These are phyloP conservation scores for Raphanus raphanistrum DNA, from an alignment of 345 rosid genomes.

Conservation along the genomic window DNA sequence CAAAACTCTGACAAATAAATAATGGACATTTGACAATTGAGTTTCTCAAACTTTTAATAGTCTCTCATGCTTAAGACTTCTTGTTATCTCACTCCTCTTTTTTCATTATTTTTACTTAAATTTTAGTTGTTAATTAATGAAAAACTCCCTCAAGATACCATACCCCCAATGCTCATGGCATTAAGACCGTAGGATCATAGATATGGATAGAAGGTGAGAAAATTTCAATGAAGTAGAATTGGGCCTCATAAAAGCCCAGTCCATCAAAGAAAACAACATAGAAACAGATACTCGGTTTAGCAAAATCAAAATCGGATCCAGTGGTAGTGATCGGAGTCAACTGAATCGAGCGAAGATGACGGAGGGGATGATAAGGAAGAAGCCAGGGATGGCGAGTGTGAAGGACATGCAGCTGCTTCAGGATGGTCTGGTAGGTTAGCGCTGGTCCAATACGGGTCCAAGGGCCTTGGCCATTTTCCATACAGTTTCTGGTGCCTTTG, in stretches of 20 bases:
- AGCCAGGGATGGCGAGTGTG: conserved; percentile 98
- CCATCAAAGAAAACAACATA: neutral
- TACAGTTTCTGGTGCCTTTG: conserved; percentile 74
- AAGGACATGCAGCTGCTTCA: conserved; percentile 95
- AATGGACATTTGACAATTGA: too few species aligned
- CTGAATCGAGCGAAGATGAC: conserved; percentile 56
- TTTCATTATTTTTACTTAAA: too few species aligned
- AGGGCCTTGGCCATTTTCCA: conserved; percentile 93
- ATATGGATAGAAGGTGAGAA: neutral
- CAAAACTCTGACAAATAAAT: too few species aligned
- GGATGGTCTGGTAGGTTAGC: conserved; percentile 98
- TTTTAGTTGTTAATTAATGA: too few species aligned
- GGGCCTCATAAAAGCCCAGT: neutral
- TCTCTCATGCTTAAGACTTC: too few species aligned
- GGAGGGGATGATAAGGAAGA: conserved; percentile 88
- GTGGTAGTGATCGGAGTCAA: conserved; percentile 9
- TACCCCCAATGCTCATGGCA: too few species aligned
- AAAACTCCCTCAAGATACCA: too few species aligned
- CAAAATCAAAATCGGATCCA: conserved; percentile 8
- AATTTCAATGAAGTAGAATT: neutral
- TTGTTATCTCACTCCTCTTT: too few species aligned
- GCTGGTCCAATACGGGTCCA: conserved; percentile 80
- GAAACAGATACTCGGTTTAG: neutral
- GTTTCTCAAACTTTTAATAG: too few species aligned
- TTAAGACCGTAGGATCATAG: too few species aligned